phyloP scores from a whole-genome alignment of 306 rosid genomes.

The Medicago lupulina region DNA sequence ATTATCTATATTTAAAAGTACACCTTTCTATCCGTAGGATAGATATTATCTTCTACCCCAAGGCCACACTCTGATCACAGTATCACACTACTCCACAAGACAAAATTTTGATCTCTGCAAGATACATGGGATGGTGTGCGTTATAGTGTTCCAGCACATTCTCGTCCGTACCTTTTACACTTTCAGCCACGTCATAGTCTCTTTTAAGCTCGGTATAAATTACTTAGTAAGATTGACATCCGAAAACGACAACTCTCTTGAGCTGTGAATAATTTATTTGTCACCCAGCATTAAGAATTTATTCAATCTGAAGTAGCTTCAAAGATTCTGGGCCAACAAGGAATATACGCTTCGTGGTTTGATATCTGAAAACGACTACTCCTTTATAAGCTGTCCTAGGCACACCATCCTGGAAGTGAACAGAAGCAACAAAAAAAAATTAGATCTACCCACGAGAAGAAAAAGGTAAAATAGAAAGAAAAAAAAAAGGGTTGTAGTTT shows the following conservation, averaged over 20 bases:
- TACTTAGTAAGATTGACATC: constrained; percentile 23
- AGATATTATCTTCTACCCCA: not conserved
- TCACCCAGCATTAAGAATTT: constrained; percentile 51
- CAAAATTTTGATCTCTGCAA: constrained; percentile 5
- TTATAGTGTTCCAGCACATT: constrained; percentile 4
- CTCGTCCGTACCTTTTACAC: constrained; percentile 24
- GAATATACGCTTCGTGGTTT: constrained; percentile 65
- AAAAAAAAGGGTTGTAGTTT: not conserved
- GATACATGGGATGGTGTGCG: not conserved
- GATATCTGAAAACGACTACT: constrained; percentile 85
- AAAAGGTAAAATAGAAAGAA: not conserved
- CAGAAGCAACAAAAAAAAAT: constrained; percentile 18
- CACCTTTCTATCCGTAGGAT: not conserved
- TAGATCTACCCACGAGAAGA: constrained; percentile 25
- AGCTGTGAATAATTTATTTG: constrained; percentile 30
- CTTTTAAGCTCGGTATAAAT: constrained; percentile 36
- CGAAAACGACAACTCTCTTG: constrained; percentile 13
- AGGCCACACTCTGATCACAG: not conserved
- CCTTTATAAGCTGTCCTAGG: constrained; percentile 96
- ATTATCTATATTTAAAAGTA: too few species aligned
- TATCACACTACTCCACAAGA: not conserved
- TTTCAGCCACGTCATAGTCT: constrained; percentile 3
- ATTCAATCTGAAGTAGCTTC: constrained; percentile 66
- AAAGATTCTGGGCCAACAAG: constrained; percentile 80
- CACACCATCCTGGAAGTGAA: constrained; percentile 78